Evolutionary conservation across 352 stramenopile genomes (phyloP).

Genomic region (Chrysophaeum taylorii): DNA sequence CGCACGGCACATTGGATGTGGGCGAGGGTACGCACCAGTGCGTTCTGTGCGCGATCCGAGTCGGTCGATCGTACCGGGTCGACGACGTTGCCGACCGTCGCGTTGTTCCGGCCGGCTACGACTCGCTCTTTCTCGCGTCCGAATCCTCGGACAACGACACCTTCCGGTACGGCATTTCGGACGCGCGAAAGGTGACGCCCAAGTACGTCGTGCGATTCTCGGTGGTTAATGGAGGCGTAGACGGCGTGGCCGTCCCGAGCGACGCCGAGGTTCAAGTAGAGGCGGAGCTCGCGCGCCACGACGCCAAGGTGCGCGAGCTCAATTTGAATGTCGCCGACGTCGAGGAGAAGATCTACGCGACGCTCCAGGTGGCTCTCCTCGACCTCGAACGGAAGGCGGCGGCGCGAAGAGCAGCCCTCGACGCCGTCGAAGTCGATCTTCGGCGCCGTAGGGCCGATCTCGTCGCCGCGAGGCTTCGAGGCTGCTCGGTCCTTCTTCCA

Average conservation of each 20-base stretch:
- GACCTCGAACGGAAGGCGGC: slow-evolving; percentile 10
- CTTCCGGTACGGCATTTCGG: slow-evolving; percentile 9
- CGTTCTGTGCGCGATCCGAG: slow-evolving; percentile 6
- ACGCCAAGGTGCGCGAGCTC: slow-evolving; percentile 17
- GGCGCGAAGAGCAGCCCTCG: slow-evolving; percentile 3
- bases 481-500: slow-evolving; percentile 5
- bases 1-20: background rate
- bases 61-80: slow-evolving; percentile 11
- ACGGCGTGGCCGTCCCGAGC: background rate
- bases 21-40: background rate
- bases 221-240: background rate
- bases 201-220: slow-evolving; percentile 14
- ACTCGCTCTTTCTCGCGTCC: slow-evolving; percentile 11
- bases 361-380: slow-evolving; percentile 11
- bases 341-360: slow-evolving; percentile 16
- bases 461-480: slow-evolving; percentile 3
- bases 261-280: slow-evolving; percentile 2
- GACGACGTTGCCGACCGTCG: background rate
- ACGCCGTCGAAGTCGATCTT: slow-evolving; percentile 10
- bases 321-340: slow-evolving; percentile 18
- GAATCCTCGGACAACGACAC: background rate
- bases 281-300: slow-evolving; percentile 11
- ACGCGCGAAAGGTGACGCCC: slow-evolving; percentile 5
- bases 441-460: background rate
- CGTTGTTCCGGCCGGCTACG: slow-evolving; percentile 8